Evolutionary conservation across 768 basidiomycete genomes (phyloP).

Genomic region (Leccinum barrowsii): DNA sequence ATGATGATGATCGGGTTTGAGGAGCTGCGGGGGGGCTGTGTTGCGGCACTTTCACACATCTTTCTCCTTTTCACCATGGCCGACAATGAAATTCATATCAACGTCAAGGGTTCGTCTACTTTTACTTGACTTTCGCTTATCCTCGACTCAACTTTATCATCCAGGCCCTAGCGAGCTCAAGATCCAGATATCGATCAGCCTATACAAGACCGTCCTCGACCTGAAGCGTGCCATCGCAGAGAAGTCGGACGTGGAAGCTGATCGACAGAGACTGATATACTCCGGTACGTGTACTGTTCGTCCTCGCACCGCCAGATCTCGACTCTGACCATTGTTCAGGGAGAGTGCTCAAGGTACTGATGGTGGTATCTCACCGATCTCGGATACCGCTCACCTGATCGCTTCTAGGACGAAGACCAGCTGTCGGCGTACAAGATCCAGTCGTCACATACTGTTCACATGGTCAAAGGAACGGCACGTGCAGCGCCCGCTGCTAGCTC

Average conservation of each 20-base stretch:
- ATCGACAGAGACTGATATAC: conserved; percentile 89
- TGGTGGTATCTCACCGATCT: background rate
- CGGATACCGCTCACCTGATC: conserved; percentile 6
- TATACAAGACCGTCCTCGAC: conserved; percentile 83
- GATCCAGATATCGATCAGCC: conserved; percentile 77
- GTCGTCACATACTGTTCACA: conserved; percentile 83
- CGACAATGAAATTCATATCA: conserved; percentile 59
- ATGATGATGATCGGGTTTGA: conserved; percentile 23
- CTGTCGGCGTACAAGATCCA: conserved; percentile 89
- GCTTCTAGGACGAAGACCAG: conserved; percentile 72
- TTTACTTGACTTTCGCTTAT: background rate
- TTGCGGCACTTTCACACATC: background rate
- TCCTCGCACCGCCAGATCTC: background rate
- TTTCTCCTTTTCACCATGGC: conserved; percentile 42
- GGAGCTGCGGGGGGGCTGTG: conserved; percentile 8
- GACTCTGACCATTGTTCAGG: conserved; percentile 36
- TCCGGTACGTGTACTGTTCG: conserved; percentile 52
- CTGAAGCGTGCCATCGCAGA: conserved; percentile 88
- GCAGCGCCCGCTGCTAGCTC: conserved; percentile 35
- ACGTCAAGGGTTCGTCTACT: conserved; percentile 56
- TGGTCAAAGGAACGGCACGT: conserved; percentile 83
- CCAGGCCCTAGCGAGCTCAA: conserved; percentile 90
- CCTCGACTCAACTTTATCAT: background rate
- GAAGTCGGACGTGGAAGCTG: conserved; percentile 82
- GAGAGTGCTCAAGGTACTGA: conserved; percentile 64